Evolutionary conservation across 1,284 basidiomycete species (phyloP), one percentile per base, ranked within the genome.

Genomic region (Neonothopanus nambi): DNA sequence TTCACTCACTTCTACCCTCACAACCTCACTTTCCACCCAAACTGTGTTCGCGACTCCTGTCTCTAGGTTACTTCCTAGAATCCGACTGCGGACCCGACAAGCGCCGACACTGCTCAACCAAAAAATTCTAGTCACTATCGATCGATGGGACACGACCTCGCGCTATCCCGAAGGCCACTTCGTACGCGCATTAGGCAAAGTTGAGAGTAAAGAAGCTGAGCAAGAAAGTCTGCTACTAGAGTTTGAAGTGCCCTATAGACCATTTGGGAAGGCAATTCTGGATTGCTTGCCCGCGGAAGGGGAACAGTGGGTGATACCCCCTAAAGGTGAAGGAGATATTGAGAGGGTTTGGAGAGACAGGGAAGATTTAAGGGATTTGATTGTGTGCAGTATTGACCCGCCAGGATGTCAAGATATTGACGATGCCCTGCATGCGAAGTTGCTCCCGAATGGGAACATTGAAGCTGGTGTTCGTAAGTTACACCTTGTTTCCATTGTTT

Each of bases 381-480:
- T 90, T 43, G 85, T 99, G 44, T 99, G 97, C 71, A 96, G 93
- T 65, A 99, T 99, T 63, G 97, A 99, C 72, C 96, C 96, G 2
- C 95, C 93, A 12, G 95, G 87, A 36, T 99, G 97, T 71, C 94
- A 98, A 67, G 97, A 99, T 72, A 99, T 99, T 40, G 97, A 99
- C 67, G 97, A 99, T 70, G 97, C 97, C 0, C 74, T 99, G n/a
- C 97, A 99, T 70, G 97, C 97, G 8, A 82, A 89, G 50, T 77
- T 71, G 44, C 75, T 99, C 24, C 86, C 93, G 0, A 98, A 97
- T 65, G 96, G 96, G 2, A 95, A 97, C 69, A 92, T 98, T 57
- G 93, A 99, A 68, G 95, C 95, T 26, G 97, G 97, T 48, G 97
- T 99, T 59, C 96, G 94, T 97, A 64, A 80, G 94, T 91, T 15